Conservation (phyloP, 2,329 filamentous ascomycete genomes). For the Colletotrichum horii region DNA sequence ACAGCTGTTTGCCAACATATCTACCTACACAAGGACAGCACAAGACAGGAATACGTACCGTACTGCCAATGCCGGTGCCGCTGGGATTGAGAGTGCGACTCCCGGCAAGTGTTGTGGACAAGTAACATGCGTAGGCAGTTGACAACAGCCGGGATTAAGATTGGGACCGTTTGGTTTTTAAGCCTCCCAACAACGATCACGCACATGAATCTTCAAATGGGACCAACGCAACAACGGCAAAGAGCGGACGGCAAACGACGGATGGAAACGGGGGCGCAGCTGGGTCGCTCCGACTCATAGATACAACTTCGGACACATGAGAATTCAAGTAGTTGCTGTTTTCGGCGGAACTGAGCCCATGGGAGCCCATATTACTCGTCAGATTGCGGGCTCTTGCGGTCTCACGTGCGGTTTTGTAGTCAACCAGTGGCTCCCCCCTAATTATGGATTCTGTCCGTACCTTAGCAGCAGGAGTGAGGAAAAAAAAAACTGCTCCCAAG, state of each 20-base stretch:
- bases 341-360: conserved; percentile 1
- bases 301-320: neutral
- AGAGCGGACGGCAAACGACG: conserved; percentile 5
- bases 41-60: neutral
- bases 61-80: neutral
- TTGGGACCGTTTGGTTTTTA: neutral
- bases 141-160: neutral
- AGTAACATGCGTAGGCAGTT: neutral
- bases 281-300: neutral
- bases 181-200: neutral
- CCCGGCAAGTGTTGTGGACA: neutral
- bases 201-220: neutral
- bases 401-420: conserved; percentile 1
- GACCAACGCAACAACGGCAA: neutral
- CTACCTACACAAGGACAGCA: neutral
- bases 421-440: neutral
- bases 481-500: neutral
- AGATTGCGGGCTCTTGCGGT: conserved; percentile 8
- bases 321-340: conserved; percentile 12
- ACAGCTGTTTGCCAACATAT: neutral
- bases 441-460: neutral
- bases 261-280: conserved; percentile 3
- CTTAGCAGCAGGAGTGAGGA: neutral
- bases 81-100: neutral
- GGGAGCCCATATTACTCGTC: conserved; percentile 15